Conservation (phyloP, 345 rosid species). For the Linum lewisii region DNA sequence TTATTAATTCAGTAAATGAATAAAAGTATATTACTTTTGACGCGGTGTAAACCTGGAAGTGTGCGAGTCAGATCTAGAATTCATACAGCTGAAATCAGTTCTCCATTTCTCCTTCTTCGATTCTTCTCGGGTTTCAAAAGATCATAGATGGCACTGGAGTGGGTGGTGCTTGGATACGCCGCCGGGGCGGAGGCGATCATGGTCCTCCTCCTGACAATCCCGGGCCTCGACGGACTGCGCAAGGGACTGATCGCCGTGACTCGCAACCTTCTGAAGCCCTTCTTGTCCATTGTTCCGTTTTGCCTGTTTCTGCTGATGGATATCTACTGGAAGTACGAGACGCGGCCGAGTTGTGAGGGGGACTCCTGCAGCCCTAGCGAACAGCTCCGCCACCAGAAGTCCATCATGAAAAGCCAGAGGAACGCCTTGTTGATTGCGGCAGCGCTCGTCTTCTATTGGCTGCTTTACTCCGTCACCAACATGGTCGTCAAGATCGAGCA, state of each 20-base stretch:
- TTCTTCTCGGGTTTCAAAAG: too few species aligned
- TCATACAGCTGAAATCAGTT: too few species aligned
- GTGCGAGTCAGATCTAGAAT: too few species aligned
- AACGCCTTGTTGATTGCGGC: slow-evolving; percentile 75
- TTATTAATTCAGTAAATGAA: too few species aligned
- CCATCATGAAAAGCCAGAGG: slow-evolving; percentile 81
- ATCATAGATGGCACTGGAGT: slow-evolving; percentile 83
- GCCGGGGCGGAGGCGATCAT: slow-evolving; percentile 89
- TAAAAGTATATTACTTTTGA: too few species aligned
- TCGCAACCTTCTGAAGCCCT: slow-evolving; percentile 78
- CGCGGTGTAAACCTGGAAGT: too few species aligned
- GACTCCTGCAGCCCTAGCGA: slow-evolving; percentile 70
- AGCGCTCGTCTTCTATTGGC: slow-evolving; percentile 80
- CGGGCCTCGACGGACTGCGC: slow-evolving; percentile 76
- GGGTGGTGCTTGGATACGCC: slow-evolving; percentile 83
- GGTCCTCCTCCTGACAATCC: slow-evolving; percentile 72
- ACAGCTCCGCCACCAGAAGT: slow-evolving; percentile 85
- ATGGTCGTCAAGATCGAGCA: slow-evolving; percentile 62
- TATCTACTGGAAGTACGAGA: slow-evolving; percentile 94
- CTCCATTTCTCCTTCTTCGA: too few species aligned
- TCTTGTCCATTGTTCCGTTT: slow-evolving; percentile 74
- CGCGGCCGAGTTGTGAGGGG: slow-evolving; percentile 57
- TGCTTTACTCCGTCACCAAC: slow-evolving; percentile 59
- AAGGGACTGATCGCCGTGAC: slow-evolving; percentile 71
- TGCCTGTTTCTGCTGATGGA: slow-evolving; percentile 81